Percentiles rank a stretch among this genome's conserved stretches.
Conservation (phyloP, 306 rosid species). For the Rosa multiflora region DNA sequence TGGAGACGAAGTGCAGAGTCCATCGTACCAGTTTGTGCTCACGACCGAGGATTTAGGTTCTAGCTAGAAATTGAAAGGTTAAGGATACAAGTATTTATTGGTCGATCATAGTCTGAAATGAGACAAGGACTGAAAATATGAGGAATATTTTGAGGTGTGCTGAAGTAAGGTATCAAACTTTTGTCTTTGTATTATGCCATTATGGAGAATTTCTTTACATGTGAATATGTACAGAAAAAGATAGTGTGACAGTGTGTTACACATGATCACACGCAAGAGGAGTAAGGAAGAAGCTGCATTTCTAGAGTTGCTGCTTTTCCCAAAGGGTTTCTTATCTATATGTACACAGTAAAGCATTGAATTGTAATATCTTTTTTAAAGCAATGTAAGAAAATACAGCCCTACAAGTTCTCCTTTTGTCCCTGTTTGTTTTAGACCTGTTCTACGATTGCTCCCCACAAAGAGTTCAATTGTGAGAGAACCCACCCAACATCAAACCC, state of each 20-base stretch:
- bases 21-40: slow-evolving; percentile 3
- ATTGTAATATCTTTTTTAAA: not conserved
- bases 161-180: slow-evolving; percentile 5
- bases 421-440: not conserved
- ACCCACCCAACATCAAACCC: too few species aligned
- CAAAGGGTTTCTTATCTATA: not conserved
- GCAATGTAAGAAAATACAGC: not conserved
- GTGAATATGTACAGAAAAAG: not conserved
- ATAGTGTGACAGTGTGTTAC: not conserved
- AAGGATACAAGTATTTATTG: not conserved
- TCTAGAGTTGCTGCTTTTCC: not conserved
- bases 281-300: slow-evolving; percentile 5
- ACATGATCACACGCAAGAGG: not conserved
- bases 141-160: not conserved
- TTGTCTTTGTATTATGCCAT: not conserved
- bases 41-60: not conserved
- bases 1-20: slow-evolving; percentile 16
- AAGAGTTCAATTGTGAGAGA: too few species aligned
- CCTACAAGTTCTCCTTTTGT: not conserved
- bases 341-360: not conserved
- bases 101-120: not conserved
- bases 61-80: too few species aligned
- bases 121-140: not conserved
- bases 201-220: not conserved
- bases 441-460: not conserved